phyloP scores from a whole-genome alignment of 2,329 filamentous ascomycete genomes.

The Coniosporium tulheliwenetii region DNA sequence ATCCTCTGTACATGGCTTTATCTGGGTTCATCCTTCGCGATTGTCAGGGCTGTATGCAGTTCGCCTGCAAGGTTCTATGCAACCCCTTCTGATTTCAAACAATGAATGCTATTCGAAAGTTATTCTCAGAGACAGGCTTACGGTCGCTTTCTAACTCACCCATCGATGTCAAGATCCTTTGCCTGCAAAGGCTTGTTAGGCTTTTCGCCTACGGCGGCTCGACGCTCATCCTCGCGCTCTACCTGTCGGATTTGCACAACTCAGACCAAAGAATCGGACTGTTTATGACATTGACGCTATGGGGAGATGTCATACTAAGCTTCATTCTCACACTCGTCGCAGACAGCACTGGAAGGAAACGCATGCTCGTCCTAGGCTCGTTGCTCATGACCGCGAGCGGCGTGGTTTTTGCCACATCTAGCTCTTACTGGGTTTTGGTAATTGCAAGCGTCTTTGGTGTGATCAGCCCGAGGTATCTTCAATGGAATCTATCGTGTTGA shows the following conservation, averaged over 20 bases:
- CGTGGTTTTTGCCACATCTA: conserved; percentile 14
- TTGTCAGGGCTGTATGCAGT: too few relatives aligned
- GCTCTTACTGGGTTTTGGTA: conserved; percentile 47
- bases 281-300: conserved; percentile 18
- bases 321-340: conserved; percentile 14
- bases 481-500: not conserved
- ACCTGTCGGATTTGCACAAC: conserved; percentile 11
- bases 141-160: too few relatives aligned
- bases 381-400: conserved; percentile 13
- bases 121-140: too few relatives aligned
- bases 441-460: conserved; percentile 43
- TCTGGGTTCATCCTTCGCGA: too few relatives aligned
- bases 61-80: too few relatives aligned
- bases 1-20: too few relatives aligned
- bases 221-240: conserved; percentile 16
- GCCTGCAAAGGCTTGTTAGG: too few relatives aligned
- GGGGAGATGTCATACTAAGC: conserved; percentile 15
- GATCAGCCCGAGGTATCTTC: conserved; percentile 37
- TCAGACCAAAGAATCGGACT: conserved; percentile 14
- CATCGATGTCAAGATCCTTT: too few relatives aligned
- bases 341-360: conserved; percentile 13
- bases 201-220: conserved; percentile 45
- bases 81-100: too few relatives aligned
- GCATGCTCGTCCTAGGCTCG: conserved; percentile 12
- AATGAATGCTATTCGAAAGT: too few relatives aligned